phyloP scores from a whole-genome alignment of 805 yeast species.

The Saturnispora halmiae region DNA sequence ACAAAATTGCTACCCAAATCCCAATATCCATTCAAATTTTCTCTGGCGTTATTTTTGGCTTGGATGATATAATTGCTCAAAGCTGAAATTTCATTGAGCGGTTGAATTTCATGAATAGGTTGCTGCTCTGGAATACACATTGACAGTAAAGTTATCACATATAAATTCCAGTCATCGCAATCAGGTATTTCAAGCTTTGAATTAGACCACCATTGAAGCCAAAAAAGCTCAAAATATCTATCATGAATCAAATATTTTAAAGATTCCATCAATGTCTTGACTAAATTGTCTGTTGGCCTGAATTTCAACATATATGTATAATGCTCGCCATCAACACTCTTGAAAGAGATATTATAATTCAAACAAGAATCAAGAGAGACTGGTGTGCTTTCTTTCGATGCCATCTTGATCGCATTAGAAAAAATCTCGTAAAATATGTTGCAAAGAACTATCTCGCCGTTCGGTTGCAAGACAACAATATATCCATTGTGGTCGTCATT shows the following conservation, averaged over 20 bases:
- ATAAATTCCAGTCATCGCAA: slow-evolving; percentile 52
- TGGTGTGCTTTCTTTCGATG: slow-evolving; percentile 19
- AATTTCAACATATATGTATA: slow-evolving; percentile 31
- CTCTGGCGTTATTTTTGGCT: slow-evolving; percentile 15
- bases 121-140: slow-evolving; percentile 39
- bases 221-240: slow-evolving; percentile 45
- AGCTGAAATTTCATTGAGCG: slow-evolving; percentile 21
- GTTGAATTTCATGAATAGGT: slow-evolving; percentile 15
- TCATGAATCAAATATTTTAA: slow-evolving; percentile 51
- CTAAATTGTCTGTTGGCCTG: slow-evolving; percentile 37
- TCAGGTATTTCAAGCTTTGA: slow-evolving; percentile 31
- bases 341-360: slow-evolving; percentile 22
- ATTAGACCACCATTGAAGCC: slow-evolving; percentile 57
- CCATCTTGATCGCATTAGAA: slow-evolving; percentile 29
- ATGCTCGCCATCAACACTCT: slow-evolving; percentile 18
- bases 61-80: slow-evolving; percentile 19
- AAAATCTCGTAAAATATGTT: slow-evolving; percentile 50
- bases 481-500: slow-evolving; percentile 34
- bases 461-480: slow-evolving; percentile 34
- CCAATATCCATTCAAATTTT: not conserved
- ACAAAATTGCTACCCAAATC: slow-evolving; percentile 4
- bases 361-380: slow-evolving; percentile 18
- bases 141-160: slow-evolving; percentile 42
- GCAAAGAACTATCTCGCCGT: slow-evolving; percentile 32
- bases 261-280: slow-evolving; percentile 37